Percentiles rank a stretch among this genome's conserved stretches.
phyloP scores from a whole-genome alignment of 2,329 filamentous ascomycete species.

The Claviceps spartinae region DNA sequence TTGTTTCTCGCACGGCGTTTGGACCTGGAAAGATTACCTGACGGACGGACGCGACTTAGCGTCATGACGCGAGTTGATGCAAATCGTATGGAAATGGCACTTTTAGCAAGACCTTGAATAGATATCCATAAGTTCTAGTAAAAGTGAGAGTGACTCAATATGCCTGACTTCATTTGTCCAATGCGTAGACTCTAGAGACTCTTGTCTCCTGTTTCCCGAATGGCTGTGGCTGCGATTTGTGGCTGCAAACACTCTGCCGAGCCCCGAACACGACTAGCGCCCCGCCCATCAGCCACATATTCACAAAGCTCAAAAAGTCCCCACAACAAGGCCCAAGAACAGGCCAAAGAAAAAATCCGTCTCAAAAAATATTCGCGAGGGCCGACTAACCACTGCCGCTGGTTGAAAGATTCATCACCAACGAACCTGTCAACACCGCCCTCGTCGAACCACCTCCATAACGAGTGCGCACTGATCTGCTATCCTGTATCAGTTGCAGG shows the following conservation, averaged over 20 bases:
- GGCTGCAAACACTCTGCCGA: slow-evolving; percentile 4
- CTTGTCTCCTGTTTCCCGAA: too few species aligned
- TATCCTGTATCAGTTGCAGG: slow-evolving; percentile 5
- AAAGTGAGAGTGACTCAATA: too few species aligned
- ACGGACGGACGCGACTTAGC: too few species aligned
- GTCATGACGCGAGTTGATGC: too few species aligned
- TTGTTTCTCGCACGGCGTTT: too few species aligned
- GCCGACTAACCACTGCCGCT: slow-evolving; percentile 3
- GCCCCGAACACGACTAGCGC: slow-evolving; percentile 3
- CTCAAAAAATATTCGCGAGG: slow-evolving; percentile 5
- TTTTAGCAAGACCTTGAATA: too few species aligned
- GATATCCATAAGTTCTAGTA: too few species aligned
- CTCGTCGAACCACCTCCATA: slow-evolving; percentile 10
- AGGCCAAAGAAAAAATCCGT: slow-evolving; percentile 10
- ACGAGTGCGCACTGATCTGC: slow-evolving; percentile 7
- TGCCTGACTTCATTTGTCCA: too few species aligned
- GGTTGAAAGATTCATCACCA: slow-evolving; percentile 5
- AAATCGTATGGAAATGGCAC: too few species aligned
- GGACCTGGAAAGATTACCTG: too few species aligned
- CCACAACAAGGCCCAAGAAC: slow-evolving; percentile 6
- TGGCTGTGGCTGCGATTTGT: slow-evolving; percentile 2
- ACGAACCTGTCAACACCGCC: slow-evolving; percentile 8
- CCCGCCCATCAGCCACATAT: slow-evolving; percentile 6
- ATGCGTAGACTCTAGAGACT: too few species aligned
- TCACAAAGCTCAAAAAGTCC: slow-evolving; percentile 6